Base-by-base conservation (phyloP, 2,329 filamentous ascomycete species). In the Fusarium nurragi region DNA sequence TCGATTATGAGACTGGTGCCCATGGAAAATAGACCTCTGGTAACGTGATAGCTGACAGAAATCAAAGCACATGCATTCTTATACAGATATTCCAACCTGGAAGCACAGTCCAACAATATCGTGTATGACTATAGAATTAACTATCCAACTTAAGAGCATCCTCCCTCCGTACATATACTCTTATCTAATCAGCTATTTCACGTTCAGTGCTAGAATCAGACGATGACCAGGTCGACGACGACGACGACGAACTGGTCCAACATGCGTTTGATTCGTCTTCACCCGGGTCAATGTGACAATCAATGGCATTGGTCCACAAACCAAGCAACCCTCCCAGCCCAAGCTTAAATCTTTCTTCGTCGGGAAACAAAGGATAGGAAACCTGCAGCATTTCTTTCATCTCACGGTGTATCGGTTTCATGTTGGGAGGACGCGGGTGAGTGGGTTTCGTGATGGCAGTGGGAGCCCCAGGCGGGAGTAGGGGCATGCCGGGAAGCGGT, bases 271-370 rank as follows among this genome's bases (percentile, higher is more conserved):
- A 34, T 4, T 10, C 32, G 8, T 34, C 16, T 10, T 5, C 13
- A 2, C 10, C 12, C 5, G 13, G 13, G 12, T 30, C 16, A n/a
- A 34, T 9, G 10, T n/a, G 9, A 10, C 16, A 18, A 22, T 60
- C 56, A 13, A 54, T 2, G 5, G 54, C 54, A 18, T 45, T 60
- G 2, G 56, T 60, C 56, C 56, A 60, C 6, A 45, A 8, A 6
- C 12, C 22, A 3, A 60, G 4, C 10, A 60, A 34, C 10, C 37
- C 13, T 1, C 32, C 26, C 1, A 60, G n/a, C 6, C 54, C 46
- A 9, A 10, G 10, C 10, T 60, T 37, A 2, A 46, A 8, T 0
- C 23, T 40, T 18, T 44, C 46, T 3, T 40, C 12, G 2, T 34
- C 47, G 0, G 54, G 28, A 2, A 30, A 25, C 21, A 47, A 40